Percentiles rank a stretch among this genome's conserved stretches.
phyloP scores from a whole-genome alignment of 768 basidiomycete genomes.

The Podaxis sp. region DNA sequence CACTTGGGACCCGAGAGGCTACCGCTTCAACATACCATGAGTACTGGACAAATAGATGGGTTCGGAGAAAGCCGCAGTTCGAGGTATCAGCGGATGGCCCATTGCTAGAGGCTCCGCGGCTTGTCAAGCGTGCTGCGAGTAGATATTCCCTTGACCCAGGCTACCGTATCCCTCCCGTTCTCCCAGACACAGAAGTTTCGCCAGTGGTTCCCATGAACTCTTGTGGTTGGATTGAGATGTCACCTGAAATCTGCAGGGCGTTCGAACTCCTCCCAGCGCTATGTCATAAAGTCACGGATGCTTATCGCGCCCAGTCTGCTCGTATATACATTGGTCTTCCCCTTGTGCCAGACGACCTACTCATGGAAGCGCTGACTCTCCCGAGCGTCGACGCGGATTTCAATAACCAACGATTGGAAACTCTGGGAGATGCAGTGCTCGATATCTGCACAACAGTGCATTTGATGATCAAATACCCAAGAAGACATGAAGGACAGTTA shows the following conservation, averaged over 20 bases:
- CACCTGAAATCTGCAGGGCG: constrained; percentile 44
- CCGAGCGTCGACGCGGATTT: constrained; percentile 62
- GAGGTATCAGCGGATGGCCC: constrained; percentile 55
- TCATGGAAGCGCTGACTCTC: constrained; percentile 75
- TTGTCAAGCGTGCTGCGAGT: constrained; percentile 41
- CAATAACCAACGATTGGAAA: constrained; percentile 86
- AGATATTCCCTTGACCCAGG: constrained; percentile 30
- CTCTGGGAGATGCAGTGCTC: constrained; percentile 81
- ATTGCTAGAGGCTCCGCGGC: constrained; percentile 51
- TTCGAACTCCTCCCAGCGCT: constrained; percentile 66
- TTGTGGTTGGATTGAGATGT: constrained; percentile 56
- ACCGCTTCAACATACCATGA: constrained; percentile 52
- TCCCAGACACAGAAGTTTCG: constrained; percentile 1
- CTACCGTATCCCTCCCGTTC: not conserved
- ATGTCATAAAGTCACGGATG: constrained; percentile 61
- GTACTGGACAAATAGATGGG: constrained; percentile 57
- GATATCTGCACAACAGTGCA: constrained; percentile 76
- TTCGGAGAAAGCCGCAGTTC: constrained; percentile 40
- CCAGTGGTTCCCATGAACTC: constrained; percentile 38
- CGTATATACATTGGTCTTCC: constrained; percentile 60
- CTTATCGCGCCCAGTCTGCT: constrained; percentile 56
- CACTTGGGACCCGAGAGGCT: constrained; percentile 47
- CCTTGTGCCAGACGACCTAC: constrained; percentile 49
- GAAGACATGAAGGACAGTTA: constrained; percentile 83
- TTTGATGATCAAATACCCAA: constrained; percentile 72